Conservation (phyloP, 2,329 filamentous ascomycete species). For the Tolypocladium amazonense region DNA sequence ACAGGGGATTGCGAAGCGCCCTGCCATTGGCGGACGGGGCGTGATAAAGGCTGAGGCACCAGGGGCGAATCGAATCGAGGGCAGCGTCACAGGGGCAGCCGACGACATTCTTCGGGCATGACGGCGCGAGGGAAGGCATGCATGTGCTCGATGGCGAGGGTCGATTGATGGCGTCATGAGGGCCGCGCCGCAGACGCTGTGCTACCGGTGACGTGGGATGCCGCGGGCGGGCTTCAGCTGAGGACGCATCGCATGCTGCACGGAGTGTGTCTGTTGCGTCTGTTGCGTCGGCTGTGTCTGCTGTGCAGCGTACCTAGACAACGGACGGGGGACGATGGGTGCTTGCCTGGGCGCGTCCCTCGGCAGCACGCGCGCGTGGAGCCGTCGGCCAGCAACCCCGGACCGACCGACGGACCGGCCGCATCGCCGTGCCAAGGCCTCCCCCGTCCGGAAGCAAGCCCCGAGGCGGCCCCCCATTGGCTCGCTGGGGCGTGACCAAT, state of each 20-base stretch:
- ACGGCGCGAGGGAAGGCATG: background rate
- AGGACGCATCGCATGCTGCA: background rate
- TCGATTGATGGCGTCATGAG: background rate
- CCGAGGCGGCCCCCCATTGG: background rate
- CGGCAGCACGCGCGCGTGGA: background rate
- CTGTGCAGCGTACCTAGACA: too few species aligned
- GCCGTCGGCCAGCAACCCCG: background rate
- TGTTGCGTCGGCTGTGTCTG: too few species aligned
- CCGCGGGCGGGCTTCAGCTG: background rate
- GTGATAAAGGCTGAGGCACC: background rate
- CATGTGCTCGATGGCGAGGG: background rate
- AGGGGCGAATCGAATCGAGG: background rate
- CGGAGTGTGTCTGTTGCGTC: too few species aligned
- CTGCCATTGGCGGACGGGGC: background rate
- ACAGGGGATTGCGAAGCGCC: background rate
- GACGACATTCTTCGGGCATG: background rate
- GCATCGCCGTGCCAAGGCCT: too few species aligned
- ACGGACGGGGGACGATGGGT: too few species aligned
- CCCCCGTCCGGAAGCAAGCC: too few species aligned
- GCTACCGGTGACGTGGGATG: background rate
- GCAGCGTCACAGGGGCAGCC: background rate
- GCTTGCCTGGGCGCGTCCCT: background rate
- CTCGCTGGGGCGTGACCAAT: background rate
- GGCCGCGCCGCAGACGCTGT: background rate
- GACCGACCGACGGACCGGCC: background rate